Evolutionary conservation across 2,329 filamentous ascomycete species (phyloP), one percentile per base, ranked within the genome.

Genomic region (Ramularia endophylla): DNA sequence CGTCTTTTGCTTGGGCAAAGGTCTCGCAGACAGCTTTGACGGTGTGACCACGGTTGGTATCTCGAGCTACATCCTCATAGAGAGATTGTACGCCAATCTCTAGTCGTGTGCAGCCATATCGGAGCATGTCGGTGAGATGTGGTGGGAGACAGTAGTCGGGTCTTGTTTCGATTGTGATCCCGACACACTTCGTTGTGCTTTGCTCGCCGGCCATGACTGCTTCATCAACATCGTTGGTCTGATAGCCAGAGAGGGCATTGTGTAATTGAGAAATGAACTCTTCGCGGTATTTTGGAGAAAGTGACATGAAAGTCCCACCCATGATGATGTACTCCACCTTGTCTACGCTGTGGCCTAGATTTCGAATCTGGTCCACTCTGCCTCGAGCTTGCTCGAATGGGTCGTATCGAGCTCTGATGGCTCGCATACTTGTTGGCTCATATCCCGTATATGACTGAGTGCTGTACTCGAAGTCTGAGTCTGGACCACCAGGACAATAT

Each of bases 281-380:
- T 47, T 98, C 87, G 19, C 92, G 76, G 65, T 98, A 98, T 17
- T 83, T 81, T 57, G 88, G 81, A 7, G 90, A 77, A 18, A 98
- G 69, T 2, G 90, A 97, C 94, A 98, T 98, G 67, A 98, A 98
- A 0, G 92, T 98, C 52, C 92, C 92, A 46, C 92, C 92, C 92
- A 98, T 98, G 62, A 98, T 95, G 61, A 98, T 98, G 65, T 97
- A 98, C 70, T 98, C 92, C 17, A 98, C 92, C 65, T 98, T 98
- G 69, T 98, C 92, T 35, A 98, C 92, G 33, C 87, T 95, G 65
- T 98, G 92, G 1, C 92, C 92, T 0, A 98, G 75, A 2, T 87
- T 85, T 65, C 94, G 94, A 60, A 98, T 87, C 68, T 98, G 92
- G 57, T 98, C 94, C 5, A 98, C 90, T 54, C 92, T 81, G 30